phyloP scores from a whole-genome alignment of 352 stramenopile genomes.

The Pythium coloratum region DNA sequence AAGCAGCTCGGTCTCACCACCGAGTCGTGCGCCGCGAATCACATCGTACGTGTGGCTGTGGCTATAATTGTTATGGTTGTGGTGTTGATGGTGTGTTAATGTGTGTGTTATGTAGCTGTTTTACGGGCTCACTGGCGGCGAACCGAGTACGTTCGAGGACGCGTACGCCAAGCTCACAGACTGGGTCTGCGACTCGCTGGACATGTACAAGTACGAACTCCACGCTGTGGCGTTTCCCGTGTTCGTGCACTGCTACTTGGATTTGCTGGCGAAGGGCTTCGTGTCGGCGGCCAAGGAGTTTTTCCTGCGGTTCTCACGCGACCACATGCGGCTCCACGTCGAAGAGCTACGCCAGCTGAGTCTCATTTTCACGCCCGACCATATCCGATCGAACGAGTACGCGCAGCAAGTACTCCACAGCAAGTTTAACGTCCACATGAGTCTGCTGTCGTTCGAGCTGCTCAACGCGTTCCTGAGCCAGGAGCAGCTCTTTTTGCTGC shows the following conservation, averaged over 20 bases:
- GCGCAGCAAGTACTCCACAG: constrained; percentile 71
- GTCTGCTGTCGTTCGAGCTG: constrained; percentile 81
- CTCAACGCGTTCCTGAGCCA: constrained; percentile 80
- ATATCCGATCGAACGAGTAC: constrained; percentile 76
- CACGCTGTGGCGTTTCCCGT: constrained; percentile 76
- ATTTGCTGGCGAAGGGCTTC: constrained; percentile 72
- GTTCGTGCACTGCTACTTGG: constrained; percentile 83
- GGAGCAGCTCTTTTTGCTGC: constrained; percentile 70
- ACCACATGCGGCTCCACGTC: constrained; percentile 71
- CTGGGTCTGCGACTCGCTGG: constrained; percentile 84
- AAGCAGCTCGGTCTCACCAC: constrained; percentile 65
- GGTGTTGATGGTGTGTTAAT: background rate
- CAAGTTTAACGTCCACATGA: constrained; percentile 86
- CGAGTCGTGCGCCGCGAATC: constrained; percentile 71
- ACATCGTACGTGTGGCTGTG: constrained; percentile 47
- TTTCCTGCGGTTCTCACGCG: constrained; percentile 53
- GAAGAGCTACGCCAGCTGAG: constrained; percentile 66
- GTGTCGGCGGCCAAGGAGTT: constrained; percentile 50
- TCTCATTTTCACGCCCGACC: constrained; percentile 60
- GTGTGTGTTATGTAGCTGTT: constrained; percentile 47
- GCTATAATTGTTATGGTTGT: background rate
- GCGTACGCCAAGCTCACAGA: constrained; percentile 71
- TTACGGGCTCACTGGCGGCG: constrained; percentile 60
- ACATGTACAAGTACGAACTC: constrained; percentile 87
- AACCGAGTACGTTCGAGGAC: constrained; percentile 62